A percentile compares a stretch with the other conserved stretches of the same genome.
Conservation (phyloP, 2,329 filamentous ascomycete species). For the Sordariomycetes sp. region DNA sequence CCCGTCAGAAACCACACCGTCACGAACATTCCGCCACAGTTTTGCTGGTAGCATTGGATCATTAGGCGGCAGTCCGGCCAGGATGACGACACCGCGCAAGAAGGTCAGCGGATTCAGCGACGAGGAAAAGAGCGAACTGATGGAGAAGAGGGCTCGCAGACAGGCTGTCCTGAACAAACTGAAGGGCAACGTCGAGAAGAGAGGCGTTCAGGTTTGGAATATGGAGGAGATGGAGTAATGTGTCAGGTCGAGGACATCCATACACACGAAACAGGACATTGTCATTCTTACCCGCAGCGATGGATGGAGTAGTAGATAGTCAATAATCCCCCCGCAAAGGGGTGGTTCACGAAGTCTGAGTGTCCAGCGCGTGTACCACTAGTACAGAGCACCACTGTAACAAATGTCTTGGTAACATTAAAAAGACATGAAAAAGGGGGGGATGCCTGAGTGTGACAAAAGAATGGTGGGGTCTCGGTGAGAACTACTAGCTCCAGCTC, state of each 20-base stretch:
- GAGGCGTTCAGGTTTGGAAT: conserved; percentile 39
- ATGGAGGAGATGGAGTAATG: conserved; percentile 37
- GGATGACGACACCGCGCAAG: conserved; percentile 43
- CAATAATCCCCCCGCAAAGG: too few relatives aligned
- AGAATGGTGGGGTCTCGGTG: too few relatives aligned
- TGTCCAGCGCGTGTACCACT: too few relatives aligned
- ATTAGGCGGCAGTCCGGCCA: conserved; percentile 27
- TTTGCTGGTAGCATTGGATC: conserved; percentile 25
- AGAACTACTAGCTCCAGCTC: too few relatives aligned
- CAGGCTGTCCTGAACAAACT: conserved; percentile 44
- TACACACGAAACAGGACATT: conserved; percentile 6
- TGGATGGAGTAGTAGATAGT: too few relatives aligned
- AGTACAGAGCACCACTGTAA: too few relatives aligned
- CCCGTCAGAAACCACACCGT: conserved; percentile 30
- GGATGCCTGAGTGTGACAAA: too few relatives aligned
- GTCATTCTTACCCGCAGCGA: too few relatives aligned
- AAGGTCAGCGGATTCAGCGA: conserved; percentile 53
- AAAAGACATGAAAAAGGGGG: too few relatives aligned
- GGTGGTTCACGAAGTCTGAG: too few relatives aligned
- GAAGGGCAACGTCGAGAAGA: conserved; percentile 36
- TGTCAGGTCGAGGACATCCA: not conserved
- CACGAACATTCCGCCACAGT: conserved; percentile 31
- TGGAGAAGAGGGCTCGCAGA: conserved; percentile 42
- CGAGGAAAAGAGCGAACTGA: conserved; percentile 48
- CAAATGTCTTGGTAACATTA: too few relatives aligned